Evolutionary conservation across 768 basidiomycete species (phyloP), one percentile per base, ranked within the genome.

Genomic region (Hygrocybe coccinea): DNA sequence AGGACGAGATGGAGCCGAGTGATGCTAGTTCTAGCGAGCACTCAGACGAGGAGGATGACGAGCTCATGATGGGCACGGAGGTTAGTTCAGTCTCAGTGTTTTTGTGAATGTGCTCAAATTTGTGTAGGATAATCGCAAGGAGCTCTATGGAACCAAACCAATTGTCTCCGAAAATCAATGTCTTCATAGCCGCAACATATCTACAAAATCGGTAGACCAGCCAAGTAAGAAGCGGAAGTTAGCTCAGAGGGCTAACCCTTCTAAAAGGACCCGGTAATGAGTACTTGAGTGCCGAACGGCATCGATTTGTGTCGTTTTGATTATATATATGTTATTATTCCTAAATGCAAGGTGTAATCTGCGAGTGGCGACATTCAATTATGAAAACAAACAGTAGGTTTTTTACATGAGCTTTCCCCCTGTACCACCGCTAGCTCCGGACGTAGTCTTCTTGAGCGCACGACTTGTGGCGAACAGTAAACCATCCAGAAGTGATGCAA

Each of bases 401-500:
- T 25, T 65, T 72, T 70, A 80, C 75, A 80, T 78, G 58, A 76
- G 65, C 64, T 80, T 81, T 34, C 71, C 72, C 34, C 68, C 71
- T n/a, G 11, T 21, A 54, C 66, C 64, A 7, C 71, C 69, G 12
- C 68, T 62, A 33, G 62, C 59, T 45, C 65, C 49, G 25, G 60
- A 33, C 14, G n/a, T 25, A 5, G 6, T 64, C 61, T 55, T 74
- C 74, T 72, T 86, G 59, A 97, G 67, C 45, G 78, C 80, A 58
- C 84, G 83, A 50, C 82, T 79, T 33, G 93, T 87, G 14, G 87
- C 88, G 67, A 95, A 97, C 55, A 97, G 79, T 50, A 90, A 74
- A 57, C 89, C 83, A 69, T 98, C 97, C 50, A 97, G 61, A 12
- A 99, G 73, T 1, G 89, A 87, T 15, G 94, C 95, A 17, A 99